Percentiles rank a stretch among this genome's conserved stretches.
Conservation (phyloP, 441 rosid species). For the Gossypium davidsonii region DNA sequence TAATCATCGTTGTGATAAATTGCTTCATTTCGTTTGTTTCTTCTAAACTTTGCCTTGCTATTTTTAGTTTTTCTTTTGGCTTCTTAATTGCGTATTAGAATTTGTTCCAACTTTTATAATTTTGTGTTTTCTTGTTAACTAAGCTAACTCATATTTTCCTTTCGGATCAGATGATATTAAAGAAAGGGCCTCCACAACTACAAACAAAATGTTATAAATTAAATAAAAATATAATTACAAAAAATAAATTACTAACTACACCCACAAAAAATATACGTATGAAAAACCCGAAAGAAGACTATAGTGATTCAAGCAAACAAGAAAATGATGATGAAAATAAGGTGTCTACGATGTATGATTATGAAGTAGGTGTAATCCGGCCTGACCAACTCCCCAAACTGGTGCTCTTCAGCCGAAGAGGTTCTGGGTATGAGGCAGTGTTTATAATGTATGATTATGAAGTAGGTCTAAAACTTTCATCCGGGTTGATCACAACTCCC, state of each 20-base stretch:
- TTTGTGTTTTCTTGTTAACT: too few species aligned
- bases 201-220: neutral
- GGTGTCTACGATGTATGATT: neutral
- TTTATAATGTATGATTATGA: neutral
- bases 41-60: neutral
- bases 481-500: constrained; percentile 61
- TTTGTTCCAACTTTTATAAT: too few species aligned
- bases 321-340: neutral
- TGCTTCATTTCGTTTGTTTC: neutral
- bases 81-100: neutral
- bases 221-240: neutral
- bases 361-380: neutral
- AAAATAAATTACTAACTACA: neutral
- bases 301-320: neutral
- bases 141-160: too few species aligned
- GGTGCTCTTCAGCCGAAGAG: too few species aligned
- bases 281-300: neutral
- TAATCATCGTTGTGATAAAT: neutral
- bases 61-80: neutral
- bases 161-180: too few species aligned
- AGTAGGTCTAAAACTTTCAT: constrained; percentile 18
- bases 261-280: neutral
- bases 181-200: neutral
- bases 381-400: too few species aligned
- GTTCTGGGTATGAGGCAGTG: neutral